Percentiles rank a stretch among this genome's conserved stretches.
These are phyloP conservation scores for Sphagnum magellanicum DNA, from an alignment of 228 moss, liverwort and hornwort species.

Conservation along the genomic window DNA sequence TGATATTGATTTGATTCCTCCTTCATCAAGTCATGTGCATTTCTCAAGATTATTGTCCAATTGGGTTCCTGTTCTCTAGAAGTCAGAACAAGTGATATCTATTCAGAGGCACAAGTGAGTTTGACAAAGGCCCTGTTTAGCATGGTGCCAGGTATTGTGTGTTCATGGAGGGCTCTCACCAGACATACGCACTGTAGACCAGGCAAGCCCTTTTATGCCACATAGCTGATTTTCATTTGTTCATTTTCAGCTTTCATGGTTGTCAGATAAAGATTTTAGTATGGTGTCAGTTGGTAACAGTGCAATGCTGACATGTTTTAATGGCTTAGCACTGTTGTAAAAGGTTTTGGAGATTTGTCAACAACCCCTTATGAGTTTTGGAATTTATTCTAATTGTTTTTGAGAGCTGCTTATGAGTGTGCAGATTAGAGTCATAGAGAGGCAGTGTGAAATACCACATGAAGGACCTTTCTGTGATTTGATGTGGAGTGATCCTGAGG, in stretches of 20 bases:
- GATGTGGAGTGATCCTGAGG: constrained; percentile 99
- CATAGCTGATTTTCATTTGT: background rate
- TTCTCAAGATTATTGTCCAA: no score
- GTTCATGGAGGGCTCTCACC: constrained; percentile 99
- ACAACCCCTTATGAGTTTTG: no score
- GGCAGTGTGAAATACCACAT: constrained; percentile 97
- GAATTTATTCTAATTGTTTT: no score
- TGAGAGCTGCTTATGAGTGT: background rate
- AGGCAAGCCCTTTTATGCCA: constrained; percentile 31
- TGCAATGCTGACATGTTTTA: no score
- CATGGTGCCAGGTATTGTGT: constrained; percentile 75
- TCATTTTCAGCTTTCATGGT: background rate
- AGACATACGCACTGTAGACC: constrained; percentile 97
- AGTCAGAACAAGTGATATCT: background rate
- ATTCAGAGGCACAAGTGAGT: no score
- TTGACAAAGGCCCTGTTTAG: background rate
- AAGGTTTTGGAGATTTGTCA: no score
- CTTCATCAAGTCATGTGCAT: background rate
- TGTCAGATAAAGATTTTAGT: no score
- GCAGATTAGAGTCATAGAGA: constrained; percentile 99
- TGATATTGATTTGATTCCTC: constrained; percentile 2
- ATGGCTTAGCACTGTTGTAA: no score
- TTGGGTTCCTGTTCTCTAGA: background rate
- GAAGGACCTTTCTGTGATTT: constrained; percentile 98
- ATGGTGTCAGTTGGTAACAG: no score